phyloP scores from a whole-genome alignment of 306 rosid genomes.

The Cucurbita pepo region DNA sequence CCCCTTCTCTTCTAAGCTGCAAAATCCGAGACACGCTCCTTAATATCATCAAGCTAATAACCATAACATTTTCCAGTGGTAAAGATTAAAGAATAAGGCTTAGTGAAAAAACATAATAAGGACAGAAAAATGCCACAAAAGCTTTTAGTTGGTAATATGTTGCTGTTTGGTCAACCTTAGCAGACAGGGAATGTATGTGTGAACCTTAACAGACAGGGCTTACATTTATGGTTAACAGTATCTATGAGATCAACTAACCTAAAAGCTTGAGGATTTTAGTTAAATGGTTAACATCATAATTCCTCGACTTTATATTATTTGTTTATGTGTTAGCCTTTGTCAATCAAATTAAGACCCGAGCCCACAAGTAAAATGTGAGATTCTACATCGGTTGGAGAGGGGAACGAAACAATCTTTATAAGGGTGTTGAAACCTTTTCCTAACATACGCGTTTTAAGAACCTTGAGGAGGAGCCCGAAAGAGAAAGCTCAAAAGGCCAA shows the following conservation, averaged over 20 bases:
- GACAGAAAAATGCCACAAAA: background rate
- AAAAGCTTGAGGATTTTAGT: background rate
- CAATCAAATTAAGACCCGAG: background rate
- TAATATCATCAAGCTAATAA: background rate
- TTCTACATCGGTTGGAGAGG: too few relatives aligned
- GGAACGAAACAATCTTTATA: too few relatives aligned
- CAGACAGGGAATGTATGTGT: background rate
- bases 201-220: background rate
- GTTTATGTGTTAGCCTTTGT: background rate
- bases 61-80: background rate
- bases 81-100: background rate
- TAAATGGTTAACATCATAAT: background rate
- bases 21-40: background rate
- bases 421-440: too few relatives aligned
- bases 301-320: background rate
- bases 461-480: too few relatives aligned
- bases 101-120: background rate
- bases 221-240: background rate
- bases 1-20: conserved; percentile 92
- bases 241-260: background rate
- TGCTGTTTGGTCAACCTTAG: background rate
- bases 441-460: too few relatives aligned
- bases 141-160: background rate
- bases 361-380: background rate
- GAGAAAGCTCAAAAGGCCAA: too few relatives aligned